Evolutionary conservation across 108 stramenopile genomes (phyloP), one percentile per base, ranked within the genome.

Genomic region (Skeletonema costatum): DNA sequence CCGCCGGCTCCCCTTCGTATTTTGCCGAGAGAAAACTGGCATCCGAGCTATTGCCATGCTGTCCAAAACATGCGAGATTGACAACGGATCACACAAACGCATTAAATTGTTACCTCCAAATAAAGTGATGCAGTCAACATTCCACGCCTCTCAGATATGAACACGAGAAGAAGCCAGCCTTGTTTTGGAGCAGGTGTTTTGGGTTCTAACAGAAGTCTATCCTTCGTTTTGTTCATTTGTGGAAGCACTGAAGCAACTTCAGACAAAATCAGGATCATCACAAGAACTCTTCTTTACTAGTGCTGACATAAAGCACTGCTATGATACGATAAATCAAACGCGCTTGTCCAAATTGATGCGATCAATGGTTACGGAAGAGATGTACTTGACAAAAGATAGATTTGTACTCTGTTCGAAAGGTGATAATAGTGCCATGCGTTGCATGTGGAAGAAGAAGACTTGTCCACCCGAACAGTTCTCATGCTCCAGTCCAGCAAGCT

Each of bases 271-370:
- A 29, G 44, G 32, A 9, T 64, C 63, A 38, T 36, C 63, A 2
- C 33, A 16, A 36, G 61, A 66, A 13, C 82, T 96, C 1, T 90
- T 85, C 70, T 93, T 94, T 71, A 91, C 87, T 30, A 90, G 87
- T 67, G 88, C 89, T 9, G 96, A 97, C 60, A 92, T 97, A 66
- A 82, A 87, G 53, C 86, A 90, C 60, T 94, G 93, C 71, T 97
- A 91, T 46, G 96, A 97, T 60, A 89, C 75, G 19, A 94, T 97
- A 25, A 76, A 93, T 60, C 93, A 94, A 76, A 58, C 85, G 25
- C 78, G 83, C 58, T 66, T 97, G 36, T 81, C 78, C 66, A 70
- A 84, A 21, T 53, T 93, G 9, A 65, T 92, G 13, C 69, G 70
- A 33, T 48, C 72, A 1, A 61, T 86, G n/a, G 3, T 97, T 12